Percentiles rank a stretch among this genome's conserved stretches.
Evolutionary conservation across 2,329 filamentous ascomycete species (phyloP).

Genomic region (Trichophyton benhamiae): DNA sequence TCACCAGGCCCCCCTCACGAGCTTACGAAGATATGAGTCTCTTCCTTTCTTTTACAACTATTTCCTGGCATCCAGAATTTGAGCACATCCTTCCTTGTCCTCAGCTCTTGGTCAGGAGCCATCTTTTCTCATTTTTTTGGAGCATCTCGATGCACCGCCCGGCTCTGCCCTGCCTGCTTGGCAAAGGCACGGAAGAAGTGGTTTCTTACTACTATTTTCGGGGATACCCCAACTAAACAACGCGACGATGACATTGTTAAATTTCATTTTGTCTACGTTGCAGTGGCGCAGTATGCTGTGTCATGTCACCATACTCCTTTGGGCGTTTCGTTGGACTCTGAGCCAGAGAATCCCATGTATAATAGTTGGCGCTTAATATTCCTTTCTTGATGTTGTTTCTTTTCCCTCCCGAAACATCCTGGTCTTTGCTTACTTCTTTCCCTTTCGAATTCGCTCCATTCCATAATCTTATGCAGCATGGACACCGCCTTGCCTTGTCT

Average conservation of each 20-base stretch:
- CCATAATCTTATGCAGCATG: background rate
- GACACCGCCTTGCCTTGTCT: background rate
- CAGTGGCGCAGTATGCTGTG: slow-evolving; percentile 3
- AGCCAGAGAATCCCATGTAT: slow-evolving; percentile 1
- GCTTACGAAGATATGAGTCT: background rate
- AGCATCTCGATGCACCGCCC: background rate
- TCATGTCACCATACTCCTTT: background rate
- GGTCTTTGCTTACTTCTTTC: background rate
- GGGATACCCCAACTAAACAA: background rate
- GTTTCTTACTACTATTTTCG: background rate
- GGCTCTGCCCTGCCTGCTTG: background rate
- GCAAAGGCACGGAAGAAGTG: background rate
- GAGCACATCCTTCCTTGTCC: background rate
- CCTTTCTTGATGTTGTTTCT: background rate
- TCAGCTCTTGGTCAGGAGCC: background rate
- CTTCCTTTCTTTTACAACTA: background rate
- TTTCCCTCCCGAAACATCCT: background rate
- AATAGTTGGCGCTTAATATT: slow-evolving; percentile 2
- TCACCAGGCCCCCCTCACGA: background rate
- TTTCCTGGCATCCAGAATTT: background rate
- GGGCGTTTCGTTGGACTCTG: background rate
- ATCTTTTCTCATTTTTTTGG: background rate
- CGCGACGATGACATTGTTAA: background rate
- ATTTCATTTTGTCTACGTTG: background rate
- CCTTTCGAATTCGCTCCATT: background rate